Percentiles rank a stretch among this genome's conserved stretches.
Conservation (phyloP, 768 basidiomycete genomes). For the Peribolospora kevripleyi region DNA sequence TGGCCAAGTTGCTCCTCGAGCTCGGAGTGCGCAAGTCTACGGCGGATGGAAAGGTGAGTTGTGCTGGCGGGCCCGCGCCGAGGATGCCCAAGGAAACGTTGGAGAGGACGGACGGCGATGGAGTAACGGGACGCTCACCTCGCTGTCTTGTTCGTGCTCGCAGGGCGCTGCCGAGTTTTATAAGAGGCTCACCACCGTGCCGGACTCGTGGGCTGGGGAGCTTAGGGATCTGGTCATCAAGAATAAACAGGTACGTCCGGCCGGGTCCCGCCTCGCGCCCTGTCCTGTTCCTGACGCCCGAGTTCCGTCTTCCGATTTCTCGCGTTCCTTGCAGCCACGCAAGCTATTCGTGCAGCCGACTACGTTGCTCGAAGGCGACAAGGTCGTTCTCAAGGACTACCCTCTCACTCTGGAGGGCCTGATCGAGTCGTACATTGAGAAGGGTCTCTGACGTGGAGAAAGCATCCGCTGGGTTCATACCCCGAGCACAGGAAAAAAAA, state of each 20-base stretch:
- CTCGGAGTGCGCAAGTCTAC: conserved; percentile 68
- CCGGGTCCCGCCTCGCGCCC: conserved; percentile 32
- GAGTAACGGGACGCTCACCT: not conserved
- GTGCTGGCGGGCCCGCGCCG: too few species aligned
- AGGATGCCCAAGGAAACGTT: too few species aligned
- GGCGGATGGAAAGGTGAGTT: conserved; percentile 4
- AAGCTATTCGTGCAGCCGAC: conserved; percentile 65
- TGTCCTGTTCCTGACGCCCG: not conserved
- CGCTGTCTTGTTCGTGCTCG: too few species aligned
- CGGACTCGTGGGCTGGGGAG: conserved; percentile 44
- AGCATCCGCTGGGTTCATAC: not conserved
- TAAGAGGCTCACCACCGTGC: conserved; percentile 49
- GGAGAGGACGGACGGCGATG: too few species aligned
- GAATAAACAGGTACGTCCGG: too few species aligned
- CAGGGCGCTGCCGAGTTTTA: conserved; percentile 39
- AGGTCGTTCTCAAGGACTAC: conserved; percentile 57
- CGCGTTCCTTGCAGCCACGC: conserved; percentile 31
- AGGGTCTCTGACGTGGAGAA: conserved; percentile 25
- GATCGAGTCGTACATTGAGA: conserved; percentile 61
- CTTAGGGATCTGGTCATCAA: conserved; percentile 52
- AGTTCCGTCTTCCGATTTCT: not conserved
- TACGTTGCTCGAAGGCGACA: conserved; percentile 34
- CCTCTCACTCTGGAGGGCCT: conserved; percentile 44
- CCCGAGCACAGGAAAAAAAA: not conserved
- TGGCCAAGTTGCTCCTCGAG: conserved; percentile 49